Evolutionary conservation across 192 early-diverging fungal genomes (phyloP).

Genomic region (Coemansia sp.): DNA sequence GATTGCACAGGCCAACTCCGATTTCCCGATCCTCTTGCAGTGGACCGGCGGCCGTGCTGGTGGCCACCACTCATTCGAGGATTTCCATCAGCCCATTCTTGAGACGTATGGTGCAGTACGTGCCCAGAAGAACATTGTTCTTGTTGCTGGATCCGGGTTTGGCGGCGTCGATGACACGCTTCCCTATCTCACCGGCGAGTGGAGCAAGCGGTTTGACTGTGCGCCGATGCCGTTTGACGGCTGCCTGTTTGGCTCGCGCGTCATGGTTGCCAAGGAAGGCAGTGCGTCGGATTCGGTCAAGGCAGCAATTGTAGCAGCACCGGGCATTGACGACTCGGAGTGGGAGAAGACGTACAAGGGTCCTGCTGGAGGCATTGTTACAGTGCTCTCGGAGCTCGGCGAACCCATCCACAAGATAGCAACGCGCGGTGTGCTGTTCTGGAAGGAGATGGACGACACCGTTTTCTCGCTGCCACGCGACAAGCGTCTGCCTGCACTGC

Average conservation of each 20-base stretch:
- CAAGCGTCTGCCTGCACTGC: constrained; percentile 76
- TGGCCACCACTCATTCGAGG: constrained; percentile 96
- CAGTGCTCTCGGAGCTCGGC: constrained; percentile 91
- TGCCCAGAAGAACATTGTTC: constrained; percentile 76
- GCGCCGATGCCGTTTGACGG: constrained; percentile 96
- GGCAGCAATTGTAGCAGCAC: constrained; percentile 83
- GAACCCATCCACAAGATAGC: constrained; percentile 98
- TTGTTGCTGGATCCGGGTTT: constrained; percentile 91
- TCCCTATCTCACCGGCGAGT: constrained; percentile 93
- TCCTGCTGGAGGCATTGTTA: constrained; percentile 86
- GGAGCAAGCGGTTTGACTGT: constrained; percentile 77
- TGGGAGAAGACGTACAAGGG: constrained; percentile 96
- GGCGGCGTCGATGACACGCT: constrained; percentile 85
- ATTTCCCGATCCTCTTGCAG: constrained; percentile 88
- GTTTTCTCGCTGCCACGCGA: constrained; percentile 86
- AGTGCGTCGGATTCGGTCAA: constrained; percentile 78
- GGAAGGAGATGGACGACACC: constrained; percentile 94
- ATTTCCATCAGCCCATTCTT: constrained; percentile 88
- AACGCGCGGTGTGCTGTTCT: constrained; percentile 85
- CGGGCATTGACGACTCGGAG: constrained; percentile 80
- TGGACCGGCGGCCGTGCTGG: constrained; percentile 97
- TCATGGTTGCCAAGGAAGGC: constrained; percentile 93
- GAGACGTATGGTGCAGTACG: constrained; percentile 75
- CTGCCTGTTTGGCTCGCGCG: constrained; percentile 86
- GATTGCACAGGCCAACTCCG: constrained; percentile 85